Conservation (phyloP, 73 alveolate genomes). For the Paraurostyla sp. region DNA sequence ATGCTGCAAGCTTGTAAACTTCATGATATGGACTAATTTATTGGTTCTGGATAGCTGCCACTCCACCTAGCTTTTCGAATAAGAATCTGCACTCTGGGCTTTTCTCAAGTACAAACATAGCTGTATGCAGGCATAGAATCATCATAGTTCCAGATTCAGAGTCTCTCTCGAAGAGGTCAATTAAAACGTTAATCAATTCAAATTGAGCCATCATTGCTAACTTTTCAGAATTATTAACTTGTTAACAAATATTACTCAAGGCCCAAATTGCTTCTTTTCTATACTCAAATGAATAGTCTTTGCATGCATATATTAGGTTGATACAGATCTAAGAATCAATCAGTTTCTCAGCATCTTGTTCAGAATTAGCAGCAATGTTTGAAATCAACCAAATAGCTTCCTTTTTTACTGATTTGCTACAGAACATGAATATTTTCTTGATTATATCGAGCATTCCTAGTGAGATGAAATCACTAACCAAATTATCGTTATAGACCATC, state of each 20-base stretch:
- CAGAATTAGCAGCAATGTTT: conserved; percentile 39
- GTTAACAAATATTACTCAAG: neutral
- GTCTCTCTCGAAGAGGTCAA: neutral
- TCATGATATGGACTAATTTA: neutral
- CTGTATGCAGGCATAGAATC: neutral
- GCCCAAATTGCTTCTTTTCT: conserved; percentile 57
- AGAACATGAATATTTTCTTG: neutral
- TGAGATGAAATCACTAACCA: neutral
- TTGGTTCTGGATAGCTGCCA: neutral
- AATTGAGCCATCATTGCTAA: neutral
- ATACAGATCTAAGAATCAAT: neutral
- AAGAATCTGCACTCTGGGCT: neutral
- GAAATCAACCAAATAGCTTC: conserved; percentile 21
- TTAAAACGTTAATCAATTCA: neutral
- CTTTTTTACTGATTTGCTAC: neutral
- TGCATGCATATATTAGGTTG: neutral
- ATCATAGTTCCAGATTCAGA: neutral
- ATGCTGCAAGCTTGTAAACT: conserved; percentile 6
- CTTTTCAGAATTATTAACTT: neutral
- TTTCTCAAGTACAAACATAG: neutral
- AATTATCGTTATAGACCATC: neutral
- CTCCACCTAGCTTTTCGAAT: conserved; percentile 1
- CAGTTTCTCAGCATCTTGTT: neutral
- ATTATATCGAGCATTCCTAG: neutral
- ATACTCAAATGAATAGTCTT: neutral